Percentiles rank a stretch among this genome's conserved stretches.
These are phyloP conservation scores for Nemania serpens DNA, from an alignment of 2,329 filamentous ascomycete genomes.

Conservation along the genomic window DNA sequence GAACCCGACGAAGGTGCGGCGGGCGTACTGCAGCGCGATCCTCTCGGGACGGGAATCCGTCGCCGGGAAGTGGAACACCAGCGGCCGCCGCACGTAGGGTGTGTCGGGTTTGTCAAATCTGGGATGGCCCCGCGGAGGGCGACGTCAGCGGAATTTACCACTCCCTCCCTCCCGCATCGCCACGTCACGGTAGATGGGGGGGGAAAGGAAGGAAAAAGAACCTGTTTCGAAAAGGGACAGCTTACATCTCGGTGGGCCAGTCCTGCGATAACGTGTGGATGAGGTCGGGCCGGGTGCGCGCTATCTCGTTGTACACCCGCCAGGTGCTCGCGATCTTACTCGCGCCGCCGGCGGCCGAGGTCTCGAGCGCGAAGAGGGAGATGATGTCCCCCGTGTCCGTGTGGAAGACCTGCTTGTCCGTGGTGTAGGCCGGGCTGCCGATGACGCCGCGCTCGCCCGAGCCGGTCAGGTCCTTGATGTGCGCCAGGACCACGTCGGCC, in stretches of 20 bases:
- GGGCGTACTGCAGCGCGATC: constrained; percentile 63
- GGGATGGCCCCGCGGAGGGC: constrained; percentile 32
- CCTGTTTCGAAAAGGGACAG: constrained; percentile 7
- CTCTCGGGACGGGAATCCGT: constrained; percentile 36
- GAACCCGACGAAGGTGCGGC: constrained; percentile 63
- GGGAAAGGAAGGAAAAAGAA: too few relatives aligned
- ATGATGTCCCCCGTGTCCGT: constrained; percentile 65
- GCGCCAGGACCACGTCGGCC: constrained; percentile 58
- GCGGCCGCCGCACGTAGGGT: constrained; percentile 54
- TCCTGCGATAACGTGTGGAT: constrained; percentile 59
- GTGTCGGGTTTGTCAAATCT: constrained; percentile 47
- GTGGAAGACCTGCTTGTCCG: constrained; percentile 46
- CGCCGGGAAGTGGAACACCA: constrained; percentile 60
- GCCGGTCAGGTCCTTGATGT: constrained; percentile 64
- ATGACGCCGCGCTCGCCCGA: constrained; percentile 49
- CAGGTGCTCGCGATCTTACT: constrained; percentile 63
- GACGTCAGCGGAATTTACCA: too few relatives aligned
- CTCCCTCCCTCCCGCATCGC: too few relatives aligned
- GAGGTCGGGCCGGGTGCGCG: constrained; percentile 61
- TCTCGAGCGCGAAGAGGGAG: constrained; percentile 59
- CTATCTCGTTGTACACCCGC: constrained; percentile 67
- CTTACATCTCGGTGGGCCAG: constrained; percentile 56
- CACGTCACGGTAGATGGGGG: too few relatives aligned
- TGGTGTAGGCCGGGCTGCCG: constrained; percentile 50
- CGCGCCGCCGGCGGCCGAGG: constrained; percentile 59